Evolutionary conservation across 352 stramenopile species (phyloP).

Genomic region (Globisporangium paroecandrum): DNA sequence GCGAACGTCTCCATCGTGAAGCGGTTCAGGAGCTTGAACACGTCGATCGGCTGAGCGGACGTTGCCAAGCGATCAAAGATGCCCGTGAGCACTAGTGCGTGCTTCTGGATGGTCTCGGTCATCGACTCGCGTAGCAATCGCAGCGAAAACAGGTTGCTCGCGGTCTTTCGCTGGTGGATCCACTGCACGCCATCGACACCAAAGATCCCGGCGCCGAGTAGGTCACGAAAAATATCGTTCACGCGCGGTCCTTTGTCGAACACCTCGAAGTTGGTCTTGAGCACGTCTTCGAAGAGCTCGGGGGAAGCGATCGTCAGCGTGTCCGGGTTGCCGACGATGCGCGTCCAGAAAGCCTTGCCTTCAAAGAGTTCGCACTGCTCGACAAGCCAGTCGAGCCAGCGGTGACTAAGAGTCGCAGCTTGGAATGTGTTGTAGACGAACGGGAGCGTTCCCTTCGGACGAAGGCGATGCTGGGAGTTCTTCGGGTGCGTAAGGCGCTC

Average conservation of each 20-base stretch:
- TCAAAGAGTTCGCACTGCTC: too few species aligned
- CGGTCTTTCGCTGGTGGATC: slow-evolving; percentile 36
- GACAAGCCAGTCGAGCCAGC: too few species aligned
- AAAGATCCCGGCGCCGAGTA: not conserved
- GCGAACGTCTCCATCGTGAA: slow-evolving; percentile 28
- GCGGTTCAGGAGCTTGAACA: slow-evolving; percentile 27
- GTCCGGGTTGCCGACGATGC: too few species aligned
- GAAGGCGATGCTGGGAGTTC: too few species aligned
- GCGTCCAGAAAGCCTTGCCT: too few species aligned
- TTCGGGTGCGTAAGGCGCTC: too few species aligned
- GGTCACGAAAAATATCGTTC: not conserved
- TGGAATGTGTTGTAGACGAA: too few species aligned
- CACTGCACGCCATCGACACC: slow-evolving; percentile 14
- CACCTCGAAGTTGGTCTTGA: not conserved
- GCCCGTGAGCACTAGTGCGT: not conserved
- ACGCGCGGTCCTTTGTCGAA: not conserved
- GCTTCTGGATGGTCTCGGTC: slow-evolving; percentile 17
- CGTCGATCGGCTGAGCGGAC: not conserved
- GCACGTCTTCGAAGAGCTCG: not conserved
- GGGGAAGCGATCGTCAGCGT: not conserved
- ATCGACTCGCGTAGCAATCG: slow-evolving; percentile 28
- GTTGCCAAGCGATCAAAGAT: not conserved
- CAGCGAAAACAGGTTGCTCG: slow-evolving; percentile 24
- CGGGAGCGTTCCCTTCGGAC: too few species aligned
- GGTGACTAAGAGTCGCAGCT: too few species aligned